These are phyloP conservation scores for Glaciozyma martinii DNA, from an alignment of 768 basidiomycete species.

Conservation along the genomic window DNA sequence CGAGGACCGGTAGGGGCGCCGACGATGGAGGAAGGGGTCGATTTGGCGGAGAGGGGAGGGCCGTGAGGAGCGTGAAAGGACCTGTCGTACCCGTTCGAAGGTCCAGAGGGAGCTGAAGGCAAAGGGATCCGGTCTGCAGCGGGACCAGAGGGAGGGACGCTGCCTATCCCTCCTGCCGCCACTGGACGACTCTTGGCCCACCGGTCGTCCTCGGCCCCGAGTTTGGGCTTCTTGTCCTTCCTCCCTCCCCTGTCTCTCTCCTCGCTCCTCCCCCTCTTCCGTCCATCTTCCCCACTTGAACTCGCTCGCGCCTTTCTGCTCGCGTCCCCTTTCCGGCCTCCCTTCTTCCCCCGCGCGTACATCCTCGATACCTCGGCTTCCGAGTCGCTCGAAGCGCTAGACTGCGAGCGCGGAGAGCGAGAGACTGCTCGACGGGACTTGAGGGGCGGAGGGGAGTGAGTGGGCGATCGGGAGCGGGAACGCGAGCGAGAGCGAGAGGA, in stretches of 20 bases:
- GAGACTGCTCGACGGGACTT: not conserved
- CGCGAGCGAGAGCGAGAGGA: not conserved
- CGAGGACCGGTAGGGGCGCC: slow-evolving; percentile 20
- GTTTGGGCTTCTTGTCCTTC: not conserved
- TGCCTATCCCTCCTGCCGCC: not conserved
- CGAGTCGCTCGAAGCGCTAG: not conserved
- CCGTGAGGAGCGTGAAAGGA: not conserved
- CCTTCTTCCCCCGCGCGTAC: too few species aligned
- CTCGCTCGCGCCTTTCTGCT: not conserved
- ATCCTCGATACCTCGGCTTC: too few species aligned
- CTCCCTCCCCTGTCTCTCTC: not conserved
- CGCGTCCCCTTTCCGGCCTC: too few species aligned
- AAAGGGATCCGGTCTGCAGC: not conserved
- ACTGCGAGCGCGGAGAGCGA: not conserved
- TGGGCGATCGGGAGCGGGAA: not conserved
- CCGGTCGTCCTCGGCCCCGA: not conserved
- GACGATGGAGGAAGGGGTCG: too few species aligned
- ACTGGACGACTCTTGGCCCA: not conserved
- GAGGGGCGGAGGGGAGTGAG: not conserved
- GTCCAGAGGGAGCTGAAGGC: not conserved
- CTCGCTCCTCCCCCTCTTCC: not conserved
- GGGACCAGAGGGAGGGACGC: not conserved
- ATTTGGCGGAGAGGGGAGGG: not conserved
- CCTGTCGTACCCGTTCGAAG: not conserved
- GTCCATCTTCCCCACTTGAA: not conserved